Conservation (phyloP, 2,329 filamentous ascomycete genomes). For the Venturia carpophila region DNA sequence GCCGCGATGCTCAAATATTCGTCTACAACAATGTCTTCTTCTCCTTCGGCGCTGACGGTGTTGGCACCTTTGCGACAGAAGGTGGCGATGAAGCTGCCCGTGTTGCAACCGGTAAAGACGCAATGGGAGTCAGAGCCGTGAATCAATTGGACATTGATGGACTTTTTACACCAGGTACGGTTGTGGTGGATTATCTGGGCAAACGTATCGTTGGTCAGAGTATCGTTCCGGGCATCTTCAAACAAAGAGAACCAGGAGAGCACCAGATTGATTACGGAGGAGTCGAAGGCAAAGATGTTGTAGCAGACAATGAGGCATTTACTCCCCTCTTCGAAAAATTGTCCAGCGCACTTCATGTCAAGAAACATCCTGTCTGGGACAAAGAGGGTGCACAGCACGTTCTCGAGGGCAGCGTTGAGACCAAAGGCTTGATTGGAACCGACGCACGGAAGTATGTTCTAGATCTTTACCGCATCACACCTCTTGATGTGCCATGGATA, state of each 20-base stretch:
- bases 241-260: conserved; percentile 93
- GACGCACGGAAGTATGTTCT: conserved; percentile 97
- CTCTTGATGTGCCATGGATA: conserved; percentile 83
- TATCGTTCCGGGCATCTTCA: conserved; percentile 98
- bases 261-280: conserved; percentile 99
- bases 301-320: conserved; percentile 85
- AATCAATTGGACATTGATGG: conserved; percentile 96
- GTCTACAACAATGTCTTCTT: conserved; percentile 99
- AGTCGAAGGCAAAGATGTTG: conserved; percentile 92
- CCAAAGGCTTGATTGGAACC: conserved; percentile 93
- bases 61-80: conserved; percentile 93
- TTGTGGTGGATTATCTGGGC: conserved; percentile 93
- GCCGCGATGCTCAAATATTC: conserved; percentile 89
- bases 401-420: conserved; percentile 91
- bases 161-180: conserved; percentile 89
- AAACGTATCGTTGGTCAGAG: conserved; percentile 97
- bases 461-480: conserved; percentile 89
- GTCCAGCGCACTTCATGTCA: conserved; percentile 82
- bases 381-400: conserved; percentile 88
- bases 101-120: conserved; percentile 94
- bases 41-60: conserved; percentile 94
- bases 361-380: conserved; percentile 96
- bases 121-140: conserved; percentile 85
- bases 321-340: conserved; percentile 78
- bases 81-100: conserved; percentile 94